A percentile compares a stretch with the other conserved stretches of the same genome.
Evolutionary conservation across 345 rosid genomes (phyloP).

Genomic region (Hibiscus mutabilis): DNA sequence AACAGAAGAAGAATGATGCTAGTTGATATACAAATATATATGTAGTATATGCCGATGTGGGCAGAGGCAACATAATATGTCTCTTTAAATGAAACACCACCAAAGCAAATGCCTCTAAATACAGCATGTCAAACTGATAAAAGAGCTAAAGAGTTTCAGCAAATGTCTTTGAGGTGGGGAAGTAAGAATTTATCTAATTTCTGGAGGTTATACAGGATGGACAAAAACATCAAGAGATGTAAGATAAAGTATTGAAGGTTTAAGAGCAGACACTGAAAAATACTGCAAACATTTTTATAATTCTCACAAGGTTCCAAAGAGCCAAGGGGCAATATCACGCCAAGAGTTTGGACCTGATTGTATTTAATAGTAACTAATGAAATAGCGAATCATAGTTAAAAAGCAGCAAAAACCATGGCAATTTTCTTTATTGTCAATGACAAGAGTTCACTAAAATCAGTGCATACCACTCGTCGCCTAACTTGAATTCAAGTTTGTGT

Average conservation of each 20-base stretch:
- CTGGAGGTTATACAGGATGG: neutral
- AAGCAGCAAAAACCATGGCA: neutral
- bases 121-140: neutral
- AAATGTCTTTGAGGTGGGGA: neutral
- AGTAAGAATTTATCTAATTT: neutral
- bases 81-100: neutral
- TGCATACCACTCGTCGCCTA: neutral
- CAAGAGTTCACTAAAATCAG: neutral
- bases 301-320: neutral
- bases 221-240: neutral
- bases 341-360: neutral
- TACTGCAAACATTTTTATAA: neutral
- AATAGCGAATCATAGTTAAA: neutral
- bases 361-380: neutral
- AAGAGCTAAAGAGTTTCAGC: neutral
- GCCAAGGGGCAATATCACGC: neutral
- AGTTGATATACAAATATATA: neutral
- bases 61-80: neutral
- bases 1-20: neutral
- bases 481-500: neutral
- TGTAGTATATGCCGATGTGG: neutral
- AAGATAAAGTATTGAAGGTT: neutral
- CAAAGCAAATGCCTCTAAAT: neutral
- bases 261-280: neutral
- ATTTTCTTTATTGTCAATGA: neutral